Evolutionary conservation across 176 grass and related monocot genomes (phyloP).

Genomic region (Eleusine indica): DNA sequence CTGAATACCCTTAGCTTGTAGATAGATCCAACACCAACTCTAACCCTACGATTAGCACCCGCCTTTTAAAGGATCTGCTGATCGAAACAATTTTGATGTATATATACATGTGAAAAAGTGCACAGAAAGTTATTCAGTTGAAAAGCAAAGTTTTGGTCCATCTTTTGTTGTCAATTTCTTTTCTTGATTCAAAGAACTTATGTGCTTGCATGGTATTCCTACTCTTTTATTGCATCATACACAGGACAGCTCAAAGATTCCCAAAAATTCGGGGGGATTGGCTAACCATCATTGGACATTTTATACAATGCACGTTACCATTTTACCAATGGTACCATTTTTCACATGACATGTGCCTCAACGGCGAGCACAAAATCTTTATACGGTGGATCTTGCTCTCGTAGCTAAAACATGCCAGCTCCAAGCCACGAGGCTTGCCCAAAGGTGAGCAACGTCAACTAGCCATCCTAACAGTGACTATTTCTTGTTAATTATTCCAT

Average conservation of each 20-base stretch:
- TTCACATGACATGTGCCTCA: not conserved
- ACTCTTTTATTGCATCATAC: constrained; percentile 8
- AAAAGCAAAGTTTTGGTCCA: constrained; percentile 43
- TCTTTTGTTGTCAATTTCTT: constrained; percentile 39
- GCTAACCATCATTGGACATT: not conserved
- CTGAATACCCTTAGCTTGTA: constrained; percentile 6
- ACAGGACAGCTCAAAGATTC: not conserved
- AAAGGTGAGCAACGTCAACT: constrained; percentile 13
- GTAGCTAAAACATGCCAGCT: not conserved
- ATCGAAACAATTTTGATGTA: constrained; percentile 33
- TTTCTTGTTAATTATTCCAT: not conserved
- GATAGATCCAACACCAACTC: not conserved
- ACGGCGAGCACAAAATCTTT: not conserved
- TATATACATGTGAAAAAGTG: constrained; percentile 7
- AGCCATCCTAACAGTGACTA: not conserved
- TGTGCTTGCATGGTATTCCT: not conserved
- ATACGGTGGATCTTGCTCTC: not conserved
- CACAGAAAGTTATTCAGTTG: constrained; percentile 10
- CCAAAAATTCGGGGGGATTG: not conserved
- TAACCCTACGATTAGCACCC: not conserved
- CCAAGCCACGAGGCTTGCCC: no score
- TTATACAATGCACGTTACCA: not conserved
- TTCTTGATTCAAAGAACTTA: not conserved
- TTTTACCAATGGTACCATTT: not conserved
- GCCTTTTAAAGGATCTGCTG: constrained; percentile 16